phyloP scores from a whole-genome alignment of 1,284 basidiomycete species.

The Papiliotrema flavescens region DNA sequence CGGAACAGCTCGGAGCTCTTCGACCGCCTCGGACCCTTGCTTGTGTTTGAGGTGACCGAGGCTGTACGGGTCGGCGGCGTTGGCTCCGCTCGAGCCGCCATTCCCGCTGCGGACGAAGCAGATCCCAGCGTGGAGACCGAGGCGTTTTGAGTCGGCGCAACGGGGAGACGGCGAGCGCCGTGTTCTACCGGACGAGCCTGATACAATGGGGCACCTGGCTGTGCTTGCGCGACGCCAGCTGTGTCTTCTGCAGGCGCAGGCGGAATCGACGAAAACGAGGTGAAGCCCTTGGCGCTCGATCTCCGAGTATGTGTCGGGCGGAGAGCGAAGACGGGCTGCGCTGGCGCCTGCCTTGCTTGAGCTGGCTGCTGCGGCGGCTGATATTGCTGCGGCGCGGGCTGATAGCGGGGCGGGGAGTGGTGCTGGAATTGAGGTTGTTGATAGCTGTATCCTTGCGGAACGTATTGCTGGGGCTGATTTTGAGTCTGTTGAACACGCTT shows the following conservation, averaged over 20 bases:
- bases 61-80: not conserved
- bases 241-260: constrained; percentile 9
- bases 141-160: not conserved
- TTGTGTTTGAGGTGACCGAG: constrained; percentile 15
- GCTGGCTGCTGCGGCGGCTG: not conserved
- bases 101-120: not conserved
- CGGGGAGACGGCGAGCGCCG: not conserved
- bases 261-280: constrained; percentile 24
- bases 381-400: not conserved
- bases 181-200: too few species aligned
- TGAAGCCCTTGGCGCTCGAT: constrained; percentile 16
- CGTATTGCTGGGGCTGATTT: too few species aligned
- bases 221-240: not conserved
- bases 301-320: constrained; percentile 27
- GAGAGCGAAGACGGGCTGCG: constrained; percentile 20
- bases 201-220: not conserved
- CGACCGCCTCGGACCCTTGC: constrained; percentile 8
- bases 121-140: not conserved
- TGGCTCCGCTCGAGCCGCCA: not conserved
- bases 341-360: not conserved
- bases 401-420: not conserved
- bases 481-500: too few species aligned
- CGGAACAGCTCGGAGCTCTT: constrained; percentile 24
- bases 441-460: too few species aligned
- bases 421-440: not conserved